Evolutionary conservation across 2,329 filamentous ascomycete species (phyloP), one percentile per base, ranked within the genome.

Genomic region (Aspergillus piperis): DNA sequence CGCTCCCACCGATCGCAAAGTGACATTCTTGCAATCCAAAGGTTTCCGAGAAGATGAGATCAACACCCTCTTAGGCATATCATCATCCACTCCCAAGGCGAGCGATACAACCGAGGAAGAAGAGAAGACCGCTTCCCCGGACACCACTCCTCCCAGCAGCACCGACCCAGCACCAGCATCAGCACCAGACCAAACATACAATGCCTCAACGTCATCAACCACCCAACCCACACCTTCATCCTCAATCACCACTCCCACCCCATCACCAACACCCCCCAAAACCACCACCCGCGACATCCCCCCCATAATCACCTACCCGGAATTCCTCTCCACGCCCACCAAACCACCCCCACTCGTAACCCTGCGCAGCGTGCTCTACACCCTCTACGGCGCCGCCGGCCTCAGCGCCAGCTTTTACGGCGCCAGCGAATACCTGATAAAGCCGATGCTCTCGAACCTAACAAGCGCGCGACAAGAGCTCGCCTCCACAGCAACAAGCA

Each of bases 21-120:
- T 84, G 19, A 84, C 85, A 7, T 96, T 96, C 67, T 79, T 97
- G 1, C 83, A 88, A 70, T 86, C 85, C 54, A 97, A 97, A 74
- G 91, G 91, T 3, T 79, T 96, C 7, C 78, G 78, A 3, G 78
- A 84, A 4, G 81, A 83, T 32, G 87, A 94, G 62, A 91, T 96
- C 62, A 80, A 90, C 66, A 79, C 80, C 53, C 80, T 96, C 7
- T 77, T 96, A 63, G 80, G 74, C 30, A 63, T 74, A 49, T 72
- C 74, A 56, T 71, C 74, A 56, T 71, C 69, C 62, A 77, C 76
- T 49, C 53, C 64, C 11, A 70, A 75, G 58, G 66, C 65, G 51
- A 68, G 60, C 58, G 67, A 62, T 48, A 30, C 62, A 48, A 32
- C 64, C 42, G 62, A 68, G 36, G 63, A 59, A 32, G 63, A 59